phyloP scores from a whole-genome alignment of 1,284 basidiomycete genomes.

The Ustilago crameri region DNA sequence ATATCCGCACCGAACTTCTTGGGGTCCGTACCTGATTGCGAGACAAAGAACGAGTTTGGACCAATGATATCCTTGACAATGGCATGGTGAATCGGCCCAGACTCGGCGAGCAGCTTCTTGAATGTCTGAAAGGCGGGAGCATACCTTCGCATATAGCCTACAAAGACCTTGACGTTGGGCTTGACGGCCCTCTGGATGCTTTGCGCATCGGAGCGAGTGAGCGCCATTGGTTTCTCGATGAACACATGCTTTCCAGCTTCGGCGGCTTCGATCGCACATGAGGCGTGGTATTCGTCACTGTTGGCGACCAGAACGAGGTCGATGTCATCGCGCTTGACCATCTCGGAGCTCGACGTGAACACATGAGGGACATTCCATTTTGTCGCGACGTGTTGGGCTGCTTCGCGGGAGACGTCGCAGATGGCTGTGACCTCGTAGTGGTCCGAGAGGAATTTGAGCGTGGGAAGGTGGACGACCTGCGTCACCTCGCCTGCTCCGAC shows the following conservation, averaged over 20 bases:
- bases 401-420: constrained; percentile 64
- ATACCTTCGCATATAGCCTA: constrained; percentile 70
- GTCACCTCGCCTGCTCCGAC: constrained; percentile 63
- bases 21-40: constrained; percentile 67
- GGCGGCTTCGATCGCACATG: constrained; percentile 45
- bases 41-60: constrained; percentile 69
- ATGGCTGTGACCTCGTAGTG: constrained; percentile 64
- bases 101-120: constrained; percentile 65
- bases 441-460: constrained; percentile 54
- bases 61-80: constrained; percentile 70
- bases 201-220: constrained; percentile 43
- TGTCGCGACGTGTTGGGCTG: constrained; percentile 56
- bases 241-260: constrained; percentile 52
- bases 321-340: constrained; percentile 58
- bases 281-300: constrained; percentile 51
- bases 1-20: constrained; percentile 62
- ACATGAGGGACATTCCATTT: constrained; percentile 65
- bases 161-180: constrained; percentile 59
- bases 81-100: constrained; percentile 66
- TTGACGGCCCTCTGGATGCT: constrained; percentile 33
- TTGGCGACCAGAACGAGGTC: constrained; percentile 61
- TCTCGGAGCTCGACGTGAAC: constrained; percentile 41
- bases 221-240: constrained; percentile 59
- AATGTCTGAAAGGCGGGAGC: constrained; percentile 68
- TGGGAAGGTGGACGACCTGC: constrained; percentile 64